A percentile compares a stretch with the other conserved stretches of the same genome.
These are phyloP conservation scores for Diutina rugosa DNA, from an alignment of 1,139 yeast species.

Conservation along the genomic window DNA sequence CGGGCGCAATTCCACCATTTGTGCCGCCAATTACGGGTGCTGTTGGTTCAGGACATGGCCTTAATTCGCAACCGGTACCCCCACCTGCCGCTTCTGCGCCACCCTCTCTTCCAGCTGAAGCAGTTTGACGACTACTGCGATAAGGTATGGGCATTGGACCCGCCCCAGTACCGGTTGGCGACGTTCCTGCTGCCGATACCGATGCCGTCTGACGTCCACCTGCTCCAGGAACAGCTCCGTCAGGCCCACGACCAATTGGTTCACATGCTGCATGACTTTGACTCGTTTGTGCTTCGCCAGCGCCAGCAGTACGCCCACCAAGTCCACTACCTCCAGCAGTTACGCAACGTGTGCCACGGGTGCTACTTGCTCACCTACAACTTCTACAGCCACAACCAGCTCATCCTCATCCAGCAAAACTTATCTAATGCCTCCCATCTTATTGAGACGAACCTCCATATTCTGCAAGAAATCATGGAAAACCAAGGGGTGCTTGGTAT, in stretches of 20 bases:
- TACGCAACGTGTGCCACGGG: background rate
- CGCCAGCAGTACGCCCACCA: background rate
- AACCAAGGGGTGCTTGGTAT: background rate
- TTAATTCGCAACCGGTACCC: constrained; percentile 14
- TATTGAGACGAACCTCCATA: background rate
- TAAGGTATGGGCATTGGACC: constrained; percentile 4
- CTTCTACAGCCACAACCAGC: background rate
- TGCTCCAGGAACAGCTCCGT: background rate
- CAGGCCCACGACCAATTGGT: background rate
- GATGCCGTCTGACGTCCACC: background rate
- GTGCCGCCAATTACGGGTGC: constrained; percentile 12
- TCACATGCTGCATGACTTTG: background rate
- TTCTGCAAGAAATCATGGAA: background rate
- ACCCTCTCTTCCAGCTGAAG: constrained; percentile 15
- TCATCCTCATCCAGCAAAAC: background rate
- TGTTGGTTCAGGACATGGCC: constrained; percentile 23
- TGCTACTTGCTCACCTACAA: background rate
- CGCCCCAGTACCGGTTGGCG: background rate
- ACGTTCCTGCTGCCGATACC: background rate
- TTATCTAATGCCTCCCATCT: background rate
- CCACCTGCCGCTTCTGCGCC: constrained; percentile 13
- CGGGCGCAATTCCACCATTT: background rate
- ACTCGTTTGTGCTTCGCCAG: background rate
- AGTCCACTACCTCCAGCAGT: background rate
- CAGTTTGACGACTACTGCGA: constrained; percentile 12